Evolutionary conservation across 345 rosid species (phyloP).

Genomic region (Carallia pectinifolia): DNA sequence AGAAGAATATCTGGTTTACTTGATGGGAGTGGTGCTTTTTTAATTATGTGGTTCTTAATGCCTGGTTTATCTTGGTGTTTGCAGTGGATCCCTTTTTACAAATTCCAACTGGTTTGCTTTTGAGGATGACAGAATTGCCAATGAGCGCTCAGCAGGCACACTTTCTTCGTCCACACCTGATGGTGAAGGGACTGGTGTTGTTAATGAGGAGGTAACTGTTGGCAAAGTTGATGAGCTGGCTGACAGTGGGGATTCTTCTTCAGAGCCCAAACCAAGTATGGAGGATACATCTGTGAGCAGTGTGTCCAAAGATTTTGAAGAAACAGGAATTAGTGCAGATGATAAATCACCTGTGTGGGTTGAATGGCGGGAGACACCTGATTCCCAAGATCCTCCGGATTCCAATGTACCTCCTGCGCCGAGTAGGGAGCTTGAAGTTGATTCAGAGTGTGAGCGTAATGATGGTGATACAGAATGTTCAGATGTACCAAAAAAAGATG

Average conservation of each 20-base stretch:
- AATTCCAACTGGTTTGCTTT: conserved; percentile 94
- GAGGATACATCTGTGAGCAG: conserved; percentile 38
- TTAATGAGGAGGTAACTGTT: conserved; percentile 35
- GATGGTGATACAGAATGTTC: conserved; percentile 15
- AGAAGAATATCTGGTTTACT: not conserved
- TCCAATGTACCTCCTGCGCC: conserved; percentile 37
- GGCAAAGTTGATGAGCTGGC: conserved; percentile 50
- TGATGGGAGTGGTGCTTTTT: too few relatives aligned
- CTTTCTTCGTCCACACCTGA: conserved; percentile 64
- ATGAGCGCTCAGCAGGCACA: conserved; percentile 48
- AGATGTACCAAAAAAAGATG: conserved; percentile 1
- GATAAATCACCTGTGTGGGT: conserved; percentile 71
- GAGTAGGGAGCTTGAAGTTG: conserved; percentile 44
- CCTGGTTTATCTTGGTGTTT: conserved; percentile 14
- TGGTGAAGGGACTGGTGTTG: conserved; percentile 42
- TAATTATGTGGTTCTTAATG: not conserved
- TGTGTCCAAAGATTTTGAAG: conserved; percentile 41
- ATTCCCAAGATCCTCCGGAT: conserved; percentile 40
- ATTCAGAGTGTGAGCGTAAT: conserved; percentile 31
- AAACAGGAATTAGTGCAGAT: conserved; percentile 31
- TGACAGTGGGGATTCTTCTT: conserved; percentile 51
- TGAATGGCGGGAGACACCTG: conserved; percentile 76
- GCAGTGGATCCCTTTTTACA: conserved; percentile 77
- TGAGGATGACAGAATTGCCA: conserved; percentile 62
- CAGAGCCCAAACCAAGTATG: conserved; percentile 32